Evolutionary conservation across 768 basidiomycete species (phyloP), one percentile per base, ranked within the genome.

Genomic region (Favolaschia claudopus): DNA sequence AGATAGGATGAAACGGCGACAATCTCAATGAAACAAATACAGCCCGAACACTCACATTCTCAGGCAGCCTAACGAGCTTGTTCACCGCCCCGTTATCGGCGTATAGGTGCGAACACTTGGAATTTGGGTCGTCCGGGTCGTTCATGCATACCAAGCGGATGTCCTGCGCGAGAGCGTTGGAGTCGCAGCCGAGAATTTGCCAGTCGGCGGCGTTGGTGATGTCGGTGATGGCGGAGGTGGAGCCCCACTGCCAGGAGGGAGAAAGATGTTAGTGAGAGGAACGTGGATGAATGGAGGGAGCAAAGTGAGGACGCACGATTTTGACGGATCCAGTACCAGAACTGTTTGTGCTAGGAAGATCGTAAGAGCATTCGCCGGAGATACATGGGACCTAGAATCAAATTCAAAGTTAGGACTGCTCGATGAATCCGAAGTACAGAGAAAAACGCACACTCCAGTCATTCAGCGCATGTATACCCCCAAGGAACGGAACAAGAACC

Each of bases 11-110:
- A n/a, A n/a, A n/a, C n/a, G n/a, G n/a, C n/a, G n/a, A n/a, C n/a
- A n/a, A n/a, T n/a, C n/a, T n/a, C n/a, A n/a, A n/a, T n/a, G n/a
- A n/a, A n/a, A n/a, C n/a, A n/a, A n/a, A n/a, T n/a, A n/a, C n/a
- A n/a, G n/a, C n/a, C n/a, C n/a, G n/a, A n/a, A 28, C 25, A 66
- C 70, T 28, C 34, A 77, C 77, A 47, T 64, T 65, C 42, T 77
- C 70, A 1, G 77, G 77, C 1, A 78, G 59, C 22, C 75, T 70
- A 29, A 78, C 74, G 28, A 79, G 56, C 38, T 77, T 80, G 34
- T 72, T 71, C 43, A 64, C 73, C 7, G 75, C 74, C 14, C 76
- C 54, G n/a, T 19, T 45, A 34, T 42, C 63, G 50, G 54, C 44
- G 46, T 55, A 68, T 5, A 69, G 48, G 46, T 70, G 66, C 28